Conservation (phyloP, 139 green algal genomes). For the Coelastrella sp. region DNA sequence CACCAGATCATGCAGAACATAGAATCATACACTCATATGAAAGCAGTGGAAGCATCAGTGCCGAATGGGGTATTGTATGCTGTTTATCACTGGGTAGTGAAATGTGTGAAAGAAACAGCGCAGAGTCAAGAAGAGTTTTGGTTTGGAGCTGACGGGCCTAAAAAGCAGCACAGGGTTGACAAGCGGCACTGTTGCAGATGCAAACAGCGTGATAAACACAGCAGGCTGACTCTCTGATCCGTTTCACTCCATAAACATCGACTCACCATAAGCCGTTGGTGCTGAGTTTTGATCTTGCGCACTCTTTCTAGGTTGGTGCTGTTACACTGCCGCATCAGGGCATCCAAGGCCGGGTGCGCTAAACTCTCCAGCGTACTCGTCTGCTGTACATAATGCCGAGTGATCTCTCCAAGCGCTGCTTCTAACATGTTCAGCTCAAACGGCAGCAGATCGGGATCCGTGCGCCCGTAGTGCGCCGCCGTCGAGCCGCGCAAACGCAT, state of each 20-base stretch:
- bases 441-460: slow-evolving; percentile 65
- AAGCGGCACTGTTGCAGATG: too few relatives aligned
- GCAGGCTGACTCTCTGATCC: too few relatives aligned
- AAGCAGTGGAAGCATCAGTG: too few relatives aligned
- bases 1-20: too few relatives aligned
- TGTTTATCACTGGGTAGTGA: too few relatives aligned
- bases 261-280: slow-evolving; percentile 74
- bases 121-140: too few relatives aligned
- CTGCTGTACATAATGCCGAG: slow-evolving; percentile 68
- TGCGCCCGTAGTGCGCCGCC: neutral
- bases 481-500: neutral
- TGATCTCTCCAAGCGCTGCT: slow-evolving; percentile 71
- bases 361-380: slow-evolving; percentile 73
- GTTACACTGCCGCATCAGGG: slow-evolving; percentile 73
- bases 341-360: slow-evolving; percentile 78
- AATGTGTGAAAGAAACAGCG: too few relatives aligned
- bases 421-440: slow-evolving; percentile 85
- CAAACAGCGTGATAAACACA: too few relatives aligned
- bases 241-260: neutral
- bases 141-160: too few relatives aligned
- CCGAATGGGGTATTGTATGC: too few relatives aligned
- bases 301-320: slow-evolving; percentile 82
- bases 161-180: too few relatives aligned
- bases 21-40: too few relatives aligned
- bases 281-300: slow-evolving; percentile 85